A percentile compares a stretch with the other conserved stretches of the same genome.
Evolutionary conservation across 2,329 filamentous ascomycete genomes (phyloP).

Genomic region (Bipolaris gigantea): DNA sequence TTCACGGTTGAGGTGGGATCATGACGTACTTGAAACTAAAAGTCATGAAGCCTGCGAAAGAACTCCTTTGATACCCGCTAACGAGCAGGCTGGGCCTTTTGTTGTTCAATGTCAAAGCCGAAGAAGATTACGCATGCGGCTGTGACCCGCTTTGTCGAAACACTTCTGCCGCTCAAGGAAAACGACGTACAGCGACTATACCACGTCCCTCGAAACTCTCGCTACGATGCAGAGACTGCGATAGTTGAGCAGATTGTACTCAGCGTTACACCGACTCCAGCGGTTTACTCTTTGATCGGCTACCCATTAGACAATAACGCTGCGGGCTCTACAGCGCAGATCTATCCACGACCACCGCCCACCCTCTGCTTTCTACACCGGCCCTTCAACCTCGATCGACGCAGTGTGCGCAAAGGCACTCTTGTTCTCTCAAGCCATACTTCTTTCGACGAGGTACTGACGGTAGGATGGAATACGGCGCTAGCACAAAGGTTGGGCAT

Average conservation of each 20-base stretch:
- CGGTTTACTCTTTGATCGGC: constrained; percentile 35
- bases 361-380: constrained; percentile 41
- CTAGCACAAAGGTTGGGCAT: constrained; percentile 40
- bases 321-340: not conserved
- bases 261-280: constrained; percentile 36
- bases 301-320: constrained; percentile 11
- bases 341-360: constrained; percentile 21
- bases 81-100: constrained; percentile 6
- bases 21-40: constrained; percentile 28
- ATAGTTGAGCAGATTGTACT: constrained; percentile 35
- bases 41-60: constrained; percentile 9
- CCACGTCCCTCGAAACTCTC: constrained; percentile 34
- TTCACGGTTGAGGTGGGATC: constrained; percentile 1
- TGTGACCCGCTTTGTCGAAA: constrained; percentile 32
- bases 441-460: constrained; percentile 45
- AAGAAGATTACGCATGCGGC: constrained; percentile 33
- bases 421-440: constrained; percentile 43
- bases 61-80: constrained; percentile 4
- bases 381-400: constrained; percentile 37
- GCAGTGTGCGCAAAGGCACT: constrained; percentile 28
- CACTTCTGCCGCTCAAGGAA: constrained; percentile 33
- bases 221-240: constrained; percentile 35
- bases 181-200: constrained; percentile 43
- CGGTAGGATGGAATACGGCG: constrained; percentile 44
- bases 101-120: constrained; percentile 22